Evolutionary conservation across 2,329 filamentous ascomycete species (phyloP), one percentile per base, ranked within the genome.

Genomic region (Sporothrix schenckii): DNA sequence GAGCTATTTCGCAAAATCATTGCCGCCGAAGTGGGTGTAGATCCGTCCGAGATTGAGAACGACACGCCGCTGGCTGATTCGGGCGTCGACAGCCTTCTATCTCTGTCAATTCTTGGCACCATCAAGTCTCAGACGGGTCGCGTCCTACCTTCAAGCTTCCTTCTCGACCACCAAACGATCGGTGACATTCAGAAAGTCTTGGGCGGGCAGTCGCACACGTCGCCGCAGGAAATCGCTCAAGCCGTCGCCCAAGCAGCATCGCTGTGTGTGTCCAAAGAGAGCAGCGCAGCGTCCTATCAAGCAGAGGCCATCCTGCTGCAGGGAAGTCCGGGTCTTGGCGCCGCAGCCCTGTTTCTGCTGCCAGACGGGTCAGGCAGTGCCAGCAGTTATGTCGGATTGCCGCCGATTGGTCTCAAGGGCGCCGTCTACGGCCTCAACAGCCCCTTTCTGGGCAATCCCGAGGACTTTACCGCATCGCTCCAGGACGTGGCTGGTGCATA

Each of bases 341-440:
- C 58, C n/a, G 39, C 58, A 10, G 58, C 39, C n/a, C 21, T 67
- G 13, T 67, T 67, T 27, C 65, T 67, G 1, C 65, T 67, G 14
- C 65, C 65, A 3, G 65, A 67, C 6, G 65, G 65, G 6, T 67
- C 65, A 19, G 65, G 65, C 4, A 67, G 65, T 47, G 65, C 65
- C n/a, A 67, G 65, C 52, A 67, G 65, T 52, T 67, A 67, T 41
- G 65, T 67, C 7, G 65, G 65, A 5, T 39, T 63, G 58, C 58
- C 58, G 27, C 39, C 58, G 5, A 63, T 63, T 39, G 44, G 63
- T 2, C 61, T 49, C 5, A 50, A 70, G 21, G 69, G 69, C 13
- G 52, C 63, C 19, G 39, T 68, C 53, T 70, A 70, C n/a, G 69
- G 69, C 5, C 54, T 70, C 54, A 70, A 63, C 47, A 60, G 69